Evolutionary conservation across 345 rosid species (phyloP).

Genomic region (Stellera chamaejasme): DNA sequence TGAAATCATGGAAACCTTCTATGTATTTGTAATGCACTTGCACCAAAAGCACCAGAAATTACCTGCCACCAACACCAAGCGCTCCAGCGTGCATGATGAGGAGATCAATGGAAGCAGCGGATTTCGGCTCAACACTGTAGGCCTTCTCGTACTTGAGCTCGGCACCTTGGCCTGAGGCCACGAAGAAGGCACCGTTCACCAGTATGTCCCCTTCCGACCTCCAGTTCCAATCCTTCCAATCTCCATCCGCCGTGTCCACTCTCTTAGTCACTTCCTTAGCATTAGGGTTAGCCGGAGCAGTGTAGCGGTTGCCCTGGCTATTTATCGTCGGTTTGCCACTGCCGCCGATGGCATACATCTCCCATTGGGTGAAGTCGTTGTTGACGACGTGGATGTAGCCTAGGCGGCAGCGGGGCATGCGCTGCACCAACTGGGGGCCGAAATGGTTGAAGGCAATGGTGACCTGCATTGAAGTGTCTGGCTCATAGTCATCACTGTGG

Average conservation of each 20-base stretch:
- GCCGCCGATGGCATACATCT: slow-evolving; percentile 98
- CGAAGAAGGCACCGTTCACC: slow-evolving; percentile 92
- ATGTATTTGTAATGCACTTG: neutral
- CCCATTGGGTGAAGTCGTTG: slow-evolving; percentile 91
- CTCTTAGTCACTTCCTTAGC: slow-evolving; percentile 98
- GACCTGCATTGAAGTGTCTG: slow-evolving; percentile 92
- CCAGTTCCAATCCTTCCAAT: slow-evolving; percentile 94
- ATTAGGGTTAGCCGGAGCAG: slow-evolving; percentile 62
- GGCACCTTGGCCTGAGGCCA: slow-evolving; percentile 66
- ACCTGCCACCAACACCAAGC: slow-evolving; percentile 84
- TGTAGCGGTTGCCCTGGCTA: slow-evolving; percentile 93
- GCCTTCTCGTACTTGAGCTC: slow-evolving; percentile 87
- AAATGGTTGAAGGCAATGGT: slow-evolving; percentile 97
- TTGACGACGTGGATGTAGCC: slow-evolving; percentile 96
- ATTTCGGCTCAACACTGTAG: slow-evolving; percentile 83
- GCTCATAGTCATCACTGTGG: slow-evolving; percentile 78
- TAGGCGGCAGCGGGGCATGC: slow-evolving; percentile 89
- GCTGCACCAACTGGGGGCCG: slow-evolving; percentile 77
- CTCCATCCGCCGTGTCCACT: slow-evolving; percentile 60
- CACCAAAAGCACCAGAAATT: slow-evolving; percentile 5
- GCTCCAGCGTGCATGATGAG: slow-evolving; percentile 60
- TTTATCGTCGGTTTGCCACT: slow-evolving; percentile 94
- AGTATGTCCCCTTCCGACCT: slow-evolving; percentile 82
- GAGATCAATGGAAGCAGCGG: slow-evolving; percentile 55
- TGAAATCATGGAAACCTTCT: neutral